Evolutionary conservation across 1,139 yeast species (phyloP).

Genomic region (Candida tropicalis): DNA sequence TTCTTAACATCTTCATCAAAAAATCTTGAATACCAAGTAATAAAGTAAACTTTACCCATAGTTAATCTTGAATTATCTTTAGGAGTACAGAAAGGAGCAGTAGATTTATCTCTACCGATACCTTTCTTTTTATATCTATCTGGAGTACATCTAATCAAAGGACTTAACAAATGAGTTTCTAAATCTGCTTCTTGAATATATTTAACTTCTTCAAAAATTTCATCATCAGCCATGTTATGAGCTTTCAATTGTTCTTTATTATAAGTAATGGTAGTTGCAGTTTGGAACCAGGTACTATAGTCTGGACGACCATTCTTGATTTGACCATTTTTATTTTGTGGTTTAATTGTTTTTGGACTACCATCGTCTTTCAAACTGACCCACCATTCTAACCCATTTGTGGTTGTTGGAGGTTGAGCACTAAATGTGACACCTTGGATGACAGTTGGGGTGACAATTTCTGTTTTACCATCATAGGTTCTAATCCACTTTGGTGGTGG

Average conservation of each 20-base stretch:
- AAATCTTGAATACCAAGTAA: constrained; percentile 79
- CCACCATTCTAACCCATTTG: constrained; percentile 81
- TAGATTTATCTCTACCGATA: constrained; percentile 49
- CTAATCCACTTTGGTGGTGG: constrained; percentile 70
- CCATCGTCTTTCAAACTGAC: constrained; percentile 76
- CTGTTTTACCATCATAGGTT: constrained; percentile 58
- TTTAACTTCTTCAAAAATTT: constrained; percentile 54
- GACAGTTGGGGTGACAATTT: constrained; percentile 79
- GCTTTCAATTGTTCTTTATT: constrained; percentile 66
- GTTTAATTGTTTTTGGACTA: constrained; percentile 75
- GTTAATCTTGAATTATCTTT: constrained; percentile 57
- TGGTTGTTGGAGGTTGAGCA: constrained; percentile 67
- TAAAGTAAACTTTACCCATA: constrained; percentile 65
- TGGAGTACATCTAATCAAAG: constrained; percentile 84
- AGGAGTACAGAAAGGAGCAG: constrained; percentile 86
- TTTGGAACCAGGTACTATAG: constrained; percentile 75
- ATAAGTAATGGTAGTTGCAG: constrained; percentile 60
- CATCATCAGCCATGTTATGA: constrained; percentile 66
- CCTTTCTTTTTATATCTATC: constrained; percentile 70
- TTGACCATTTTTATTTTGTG: constrained; percentile 70
- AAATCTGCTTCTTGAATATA: constrained; percentile 62
- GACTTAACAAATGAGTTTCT: constrained; percentile 69
- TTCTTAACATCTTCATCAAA: constrained; percentile 50
- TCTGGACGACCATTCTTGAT: constrained; percentile 70
- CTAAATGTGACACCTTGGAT: constrained; percentile 80